phyloP scores from a whole-genome alignment of 164 flowering plant genomes.

The Umbilicus rupestris region DNA sequence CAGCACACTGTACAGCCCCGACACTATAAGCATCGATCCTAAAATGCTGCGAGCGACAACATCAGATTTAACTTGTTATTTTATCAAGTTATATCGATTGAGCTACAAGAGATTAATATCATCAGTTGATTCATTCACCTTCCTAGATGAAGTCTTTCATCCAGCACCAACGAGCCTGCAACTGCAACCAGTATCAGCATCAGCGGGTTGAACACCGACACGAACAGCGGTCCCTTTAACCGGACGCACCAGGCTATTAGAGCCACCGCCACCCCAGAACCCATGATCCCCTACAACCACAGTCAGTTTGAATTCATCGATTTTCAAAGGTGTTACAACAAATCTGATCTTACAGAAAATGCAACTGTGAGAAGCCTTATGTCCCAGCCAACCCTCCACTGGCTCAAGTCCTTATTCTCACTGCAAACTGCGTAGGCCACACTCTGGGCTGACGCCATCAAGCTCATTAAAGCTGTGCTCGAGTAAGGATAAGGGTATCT shows the following conservation, averaged over 20 bases:
- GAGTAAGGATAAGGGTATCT: constrained; percentile 17
- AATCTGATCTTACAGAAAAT: neutral
- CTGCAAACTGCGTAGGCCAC: constrained; percentile 12
- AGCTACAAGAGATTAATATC: neutral
- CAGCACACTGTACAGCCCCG: constrained; percentile 21
- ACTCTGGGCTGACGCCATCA: constrained; percentile 18
- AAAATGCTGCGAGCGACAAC: constrained; percentile 15
- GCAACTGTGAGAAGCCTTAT: constrained; percentile 14
- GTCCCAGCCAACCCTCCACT: constrained; percentile 23
- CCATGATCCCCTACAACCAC: constrained; percentile 17
- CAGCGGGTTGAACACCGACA: constrained; percentile 15
- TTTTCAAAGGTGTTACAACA: neutral
- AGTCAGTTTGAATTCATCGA: neutral
- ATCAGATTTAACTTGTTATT: neutral
- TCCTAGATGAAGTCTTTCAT: constrained; percentile 16
- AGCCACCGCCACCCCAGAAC: constrained; percentile 10
- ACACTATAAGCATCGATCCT: constrained; percentile 18
- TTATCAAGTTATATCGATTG: neutral
- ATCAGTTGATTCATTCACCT: constrained; percentile 8
- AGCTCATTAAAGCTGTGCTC: constrained; percentile 18
- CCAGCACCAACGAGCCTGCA: constrained; percentile 10
- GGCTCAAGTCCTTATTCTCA: constrained; percentile 17
- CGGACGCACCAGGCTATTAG: constrained; percentile 17
- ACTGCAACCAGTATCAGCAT: constrained; percentile 16
- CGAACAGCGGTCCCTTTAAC: constrained; percentile 15